A percentile compares a stretch with the other conserved stretches of the same genome.
These are phyloP conservation scores for Eucalyptus shirleyi DNA, from an alignment of 345 rosid species.

Conservation along the genomic window DNA sequence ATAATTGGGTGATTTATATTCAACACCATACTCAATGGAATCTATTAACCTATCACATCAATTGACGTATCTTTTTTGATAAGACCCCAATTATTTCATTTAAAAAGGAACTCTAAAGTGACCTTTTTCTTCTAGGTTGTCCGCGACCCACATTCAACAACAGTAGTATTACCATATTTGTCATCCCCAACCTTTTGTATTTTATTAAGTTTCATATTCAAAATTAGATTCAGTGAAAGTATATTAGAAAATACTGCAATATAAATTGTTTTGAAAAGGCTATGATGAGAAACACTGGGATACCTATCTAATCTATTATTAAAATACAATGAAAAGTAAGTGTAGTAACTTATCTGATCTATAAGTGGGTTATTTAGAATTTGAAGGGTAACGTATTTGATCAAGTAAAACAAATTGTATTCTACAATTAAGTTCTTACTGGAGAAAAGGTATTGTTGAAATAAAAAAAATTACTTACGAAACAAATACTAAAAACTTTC, in stretches of 20 bases:
- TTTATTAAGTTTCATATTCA: neutral
- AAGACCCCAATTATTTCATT: neutral
- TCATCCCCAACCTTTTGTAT: neutral
- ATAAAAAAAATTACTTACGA: neutral
- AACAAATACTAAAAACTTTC: neutral
- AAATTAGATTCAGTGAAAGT: neutral
- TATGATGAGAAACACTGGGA: neutral
- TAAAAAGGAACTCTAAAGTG: neutral
- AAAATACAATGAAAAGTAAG: neutral
- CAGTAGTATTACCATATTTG: neutral
- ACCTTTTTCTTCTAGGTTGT: neutral
- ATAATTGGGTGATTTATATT: neutral
- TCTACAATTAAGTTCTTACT: neutral
- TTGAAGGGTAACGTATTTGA: neutral
- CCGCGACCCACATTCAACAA: neutral
- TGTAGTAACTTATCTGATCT: neutral
- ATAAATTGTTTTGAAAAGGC: neutral
- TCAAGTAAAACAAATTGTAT: neutral
- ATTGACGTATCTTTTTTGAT: neutral
- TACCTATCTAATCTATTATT: neutral
- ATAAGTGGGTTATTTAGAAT: neutral
- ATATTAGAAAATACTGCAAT: neutral
- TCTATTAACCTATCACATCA: neutral
- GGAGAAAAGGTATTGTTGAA: neutral
- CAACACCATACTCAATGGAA: neutral